Evolutionary conservation across 75 land plant genomes (phyloP).

Genomic region (Picea glauca): DNA sequence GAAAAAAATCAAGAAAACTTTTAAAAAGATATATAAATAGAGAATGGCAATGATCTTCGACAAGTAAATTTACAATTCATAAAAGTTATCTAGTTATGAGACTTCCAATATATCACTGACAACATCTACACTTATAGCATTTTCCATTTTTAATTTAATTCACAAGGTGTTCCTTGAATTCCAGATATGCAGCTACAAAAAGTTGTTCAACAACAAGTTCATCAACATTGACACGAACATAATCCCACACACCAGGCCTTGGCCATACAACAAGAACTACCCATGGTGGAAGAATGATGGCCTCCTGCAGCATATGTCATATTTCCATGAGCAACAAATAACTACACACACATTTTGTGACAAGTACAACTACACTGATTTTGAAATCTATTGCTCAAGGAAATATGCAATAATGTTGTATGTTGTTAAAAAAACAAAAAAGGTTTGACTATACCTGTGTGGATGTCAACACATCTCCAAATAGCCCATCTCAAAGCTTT

Average conservation of each 20-base stretch:
- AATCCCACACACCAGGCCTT: conserved; percentile 67
- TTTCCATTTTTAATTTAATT: conserved; percentile 2
- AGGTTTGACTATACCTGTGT: conserved; percentile 45
- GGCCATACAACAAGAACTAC: conserved; percentile 60
- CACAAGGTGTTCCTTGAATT: conserved; percentile 50
- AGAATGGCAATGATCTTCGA: background rate
- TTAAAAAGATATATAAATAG: background rate
- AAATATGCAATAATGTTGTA: too few relatives aligned
- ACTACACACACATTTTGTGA: background rate
- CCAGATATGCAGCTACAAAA: conserved; percentile 47
- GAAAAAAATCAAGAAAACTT: background rate
- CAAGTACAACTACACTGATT: background rate
- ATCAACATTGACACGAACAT: conserved; percentile 60
- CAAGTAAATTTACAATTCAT: background rate
- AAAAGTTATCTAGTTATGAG: background rate
- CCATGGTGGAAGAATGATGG: conserved; percentile 59
- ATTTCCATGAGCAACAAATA: background rate
- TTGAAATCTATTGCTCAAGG: background rate
- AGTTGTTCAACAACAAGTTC: conserved; percentile 55
- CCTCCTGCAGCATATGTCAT: conserved; percentile 37
- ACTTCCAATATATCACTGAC: background rate
- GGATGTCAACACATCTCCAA: conserved; percentile 34
- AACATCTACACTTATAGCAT: background rate
- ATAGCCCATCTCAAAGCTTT: conserved; percentile 37
- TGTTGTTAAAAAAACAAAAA: background rate